These are phyloP conservation scores for Globisporangium spinosum DNA, from an alignment of 352 stramenopile species.

Conservation along the genomic window DNA sequence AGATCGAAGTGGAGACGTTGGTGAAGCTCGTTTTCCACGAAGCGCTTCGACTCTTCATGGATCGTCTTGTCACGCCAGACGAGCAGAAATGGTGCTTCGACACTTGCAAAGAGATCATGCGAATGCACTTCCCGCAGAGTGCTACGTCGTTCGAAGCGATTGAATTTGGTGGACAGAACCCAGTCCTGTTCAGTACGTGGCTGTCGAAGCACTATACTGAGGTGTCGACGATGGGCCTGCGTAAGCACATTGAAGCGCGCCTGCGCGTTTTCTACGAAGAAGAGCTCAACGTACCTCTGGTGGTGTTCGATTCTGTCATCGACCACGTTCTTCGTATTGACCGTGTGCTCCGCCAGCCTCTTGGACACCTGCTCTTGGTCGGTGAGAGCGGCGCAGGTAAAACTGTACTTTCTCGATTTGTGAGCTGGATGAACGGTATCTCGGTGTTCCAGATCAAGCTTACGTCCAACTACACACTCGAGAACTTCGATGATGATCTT, in stretches of 20 bases:
- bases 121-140: slow-evolving; percentile 81
- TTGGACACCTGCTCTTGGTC: slow-evolving; percentile 98
- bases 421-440: slow-evolving; percentile 99
- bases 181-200: slow-evolving; percentile 98
- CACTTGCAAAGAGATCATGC: slow-evolving; percentile 79
- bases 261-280: slow-evolving; percentile 99
- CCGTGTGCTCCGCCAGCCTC: slow-evolving; percentile 96
- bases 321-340: slow-evolving; percentile 99
- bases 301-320: slow-evolving; percentile 99
- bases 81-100: slow-evolving; percentile 96
- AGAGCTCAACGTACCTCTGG: slow-evolving; percentile 98
- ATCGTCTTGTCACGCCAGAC: slow-evolving; percentile 96
- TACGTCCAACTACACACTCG: slow-evolving; percentile 97
- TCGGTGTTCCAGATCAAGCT: slow-evolving; percentile 99
- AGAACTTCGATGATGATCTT: slow-evolving; percentile 99
- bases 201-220: slow-evolving; percentile 96
- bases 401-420: slow-evolving; percentile 98
- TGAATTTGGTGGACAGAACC: slow-evolving; percentile 79
- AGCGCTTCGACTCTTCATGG: slow-evolving; percentile 97
- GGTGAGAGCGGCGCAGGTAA: slow-evolving; percentile 99
- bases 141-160: slow-evolving; percentile 67
- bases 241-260: slow-evolving; percentile 95
- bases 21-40: slow-evolving; percentile 99
- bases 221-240: slow-evolving; percentile 90
- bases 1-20: slow-evolving; percentile 94